Base-by-base conservation (phyloP, 805 yeast species). In the Cyberlindnera xylosilytica region DNA sequence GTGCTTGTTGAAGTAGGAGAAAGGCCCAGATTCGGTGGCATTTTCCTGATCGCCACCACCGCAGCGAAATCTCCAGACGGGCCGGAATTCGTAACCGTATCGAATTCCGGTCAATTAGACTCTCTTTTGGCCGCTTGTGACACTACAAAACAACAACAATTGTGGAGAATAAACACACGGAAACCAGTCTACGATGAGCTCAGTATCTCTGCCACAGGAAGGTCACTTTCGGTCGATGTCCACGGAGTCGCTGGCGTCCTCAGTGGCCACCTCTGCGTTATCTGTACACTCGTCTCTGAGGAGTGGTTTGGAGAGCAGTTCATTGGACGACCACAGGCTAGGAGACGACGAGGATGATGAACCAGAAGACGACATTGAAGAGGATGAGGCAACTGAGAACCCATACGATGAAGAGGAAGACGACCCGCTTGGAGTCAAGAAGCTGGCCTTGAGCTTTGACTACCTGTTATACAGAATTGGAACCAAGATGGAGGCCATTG, bases 351-450 rank as follows among this genome's bases (percentile, higher is more conserved):
- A 35, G 8, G 39, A 38, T 22, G 24, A 36, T 15, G 35, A 30
- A 15, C 16, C 13, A 2, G 38, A 28, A 9, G 38, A 22, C 15
- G 41, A 18, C 11, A n/a, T n/a, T n/a, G 41, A 34, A 10, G 41
- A 36, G 8, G 42, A 39, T 6, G 36, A 22, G 6, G 39, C 19
- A 7, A 26, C 15, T 13, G 47, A 30, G 4, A 31, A 31, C 15
- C 37, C 35, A 4, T 54, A 53, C 23, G 44, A 49, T 17, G 60
- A 54, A 13, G 64, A 61, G 4, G 66, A 62, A 4, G 76, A 72
- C 19, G 90, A 84, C 60, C 87, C 88, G 1, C 63, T 84, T 20
- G 76, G 80, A 11, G 70, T 84, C 15, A 74, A 78, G 51, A 70
- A 74, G 42, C 63, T 85, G 33, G 76, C 85, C 1, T 65, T 81